Evolutionary conservation across 2,329 filamentous ascomycete genomes (phyloP), one percentile per base, ranked within the genome.

Genomic region (Stachybotrys chlorohalonatus): DNA sequence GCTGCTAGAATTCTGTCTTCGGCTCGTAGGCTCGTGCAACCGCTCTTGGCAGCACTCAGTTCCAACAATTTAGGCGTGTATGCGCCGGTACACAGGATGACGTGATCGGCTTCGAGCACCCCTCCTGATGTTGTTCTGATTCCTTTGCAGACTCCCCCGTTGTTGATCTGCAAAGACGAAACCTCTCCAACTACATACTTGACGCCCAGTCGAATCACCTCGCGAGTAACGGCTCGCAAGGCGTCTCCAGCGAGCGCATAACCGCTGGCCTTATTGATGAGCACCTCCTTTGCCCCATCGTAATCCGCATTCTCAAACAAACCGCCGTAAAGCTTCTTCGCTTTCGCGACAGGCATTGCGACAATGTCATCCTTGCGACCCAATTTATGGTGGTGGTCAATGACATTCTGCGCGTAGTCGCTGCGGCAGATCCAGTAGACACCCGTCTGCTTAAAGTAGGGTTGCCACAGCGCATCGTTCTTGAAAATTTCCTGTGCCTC

Each of bases 401-500:
- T 70, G 46, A 85, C 81, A 0, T 77, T 69, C 45, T 74, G 69
- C 0, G 77, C 75, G 53, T 80, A 74, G 54, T 78, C 73, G 54
- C 73, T 73, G 48, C 78, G 72, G 58, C 75, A 79, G 62, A 82
- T 76, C 70, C 74, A 81, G 54, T 82, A 75, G 69, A 84, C 80
- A 0, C 84, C 83, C 0, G 77, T 81, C 62, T 80, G 75, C 63
- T 85, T 79, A 62, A 84, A 86, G 54, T 75, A 78, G 2, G 73
- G 71, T 60, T 74, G 70, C 71, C 80, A 82, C 2, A 85, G 70
- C 1, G 82, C 78, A 53, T 84, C 79, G 1, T 67, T 70, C 54
- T 75, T 75, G 75, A 84, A 89, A 1, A 81, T 68, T 52, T 83
- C 78, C 62, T 85, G 82, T 0, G 86, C 82, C 68, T 89, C 84